Evolutionary conservation across 2,329 filamentous ascomycete species (phyloP).

Genomic region (Cordyceps cateniannulata): DNA sequence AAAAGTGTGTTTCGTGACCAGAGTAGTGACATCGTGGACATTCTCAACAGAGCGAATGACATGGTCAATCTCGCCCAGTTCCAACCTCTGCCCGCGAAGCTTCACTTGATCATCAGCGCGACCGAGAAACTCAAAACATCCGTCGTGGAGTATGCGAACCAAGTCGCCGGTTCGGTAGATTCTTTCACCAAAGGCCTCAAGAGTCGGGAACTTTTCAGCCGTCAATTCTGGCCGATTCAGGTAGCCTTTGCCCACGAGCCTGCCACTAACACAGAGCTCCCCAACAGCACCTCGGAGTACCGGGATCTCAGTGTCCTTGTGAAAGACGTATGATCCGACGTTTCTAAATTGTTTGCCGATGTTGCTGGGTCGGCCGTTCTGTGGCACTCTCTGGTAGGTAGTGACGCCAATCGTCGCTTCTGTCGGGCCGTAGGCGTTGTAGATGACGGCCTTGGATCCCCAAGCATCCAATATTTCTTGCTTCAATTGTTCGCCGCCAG

Average conservation of each 20-base stretch:
- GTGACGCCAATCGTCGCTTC: constrained; percentile 91
- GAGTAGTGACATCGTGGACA: constrained; percentile 65
- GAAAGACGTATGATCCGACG: constrained; percentile 75
- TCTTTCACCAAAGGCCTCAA: constrained; percentile 50
- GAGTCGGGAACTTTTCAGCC: constrained; percentile 62
- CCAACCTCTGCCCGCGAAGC: constrained; percentile 78
- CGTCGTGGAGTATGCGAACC: constrained; percentile 72
- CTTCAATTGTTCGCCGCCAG: constrained; percentile 80
- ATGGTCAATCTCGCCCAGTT: constrained; percentile 87
- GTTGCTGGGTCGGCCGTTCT: constrained; percentile 75
- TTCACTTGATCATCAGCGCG: constrained; percentile 90
- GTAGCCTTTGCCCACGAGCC: constrained; percentile 84
- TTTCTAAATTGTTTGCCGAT: constrained; percentile 85
- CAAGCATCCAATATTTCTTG: constrained; percentile 84
- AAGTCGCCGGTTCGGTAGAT: constrained; percentile 88
- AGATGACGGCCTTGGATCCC: constrained; percentile 74
- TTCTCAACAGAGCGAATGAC: constrained; percentile 56
- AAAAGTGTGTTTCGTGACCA: constrained; percentile 63
- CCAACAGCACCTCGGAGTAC: constrained; percentile 75
- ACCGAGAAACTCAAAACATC: constrained; percentile 80
- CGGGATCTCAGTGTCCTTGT: constrained; percentile 60
- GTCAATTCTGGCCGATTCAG: constrained; percentile 76
- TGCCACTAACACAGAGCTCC: constrained; percentile 82
- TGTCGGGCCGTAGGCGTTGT: constrained; percentile 89
- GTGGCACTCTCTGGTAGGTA: constrained; percentile 75